Base-by-base conservation (phyloP, 352 stramenopile species). In the Thraustotheca clavata region DNA sequence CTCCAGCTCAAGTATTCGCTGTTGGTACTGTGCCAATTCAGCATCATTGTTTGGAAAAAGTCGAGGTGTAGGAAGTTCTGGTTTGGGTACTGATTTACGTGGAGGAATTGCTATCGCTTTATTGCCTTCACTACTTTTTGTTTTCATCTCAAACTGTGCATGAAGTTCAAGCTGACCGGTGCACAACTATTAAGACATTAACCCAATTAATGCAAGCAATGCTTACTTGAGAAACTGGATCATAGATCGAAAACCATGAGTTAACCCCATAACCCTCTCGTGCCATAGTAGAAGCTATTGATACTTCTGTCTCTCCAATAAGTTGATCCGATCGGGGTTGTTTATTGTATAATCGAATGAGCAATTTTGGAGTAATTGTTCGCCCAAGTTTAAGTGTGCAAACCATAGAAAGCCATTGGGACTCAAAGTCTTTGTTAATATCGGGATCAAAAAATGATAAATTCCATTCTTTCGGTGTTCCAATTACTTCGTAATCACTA, bases 211-310 rank as follows among this genome's bases (percentile, higher is more conserved):
- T 11, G 49, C 9, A 48, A 11, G 11, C 5, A 27, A 16, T n/a
- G 3, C 12, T 7, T 48, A 55, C 40, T 27, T 65, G 27, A n/a
- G 38, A 40, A 27, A 54, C 57, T 9, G 57, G 57, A 27, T 55
- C 24, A 46, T 65, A 65, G 14, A 65, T 65, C 31, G 38, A 35
- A 27, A 90, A 75, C 38, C 73, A 83, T 20, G 88, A 80, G 34
- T 91, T 72, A 26, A 91, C 83, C 38, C 89, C 70, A 27, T 88
- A 75, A 1, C 84, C 84, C 68, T 94, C 82, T 24, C 79, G 75
- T 0, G 80, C 71, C 22, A 94, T 82, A 7, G 81, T 80, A 32
- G 82, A 89, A 1, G 77, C 74, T 7, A 91, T 67, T 1, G 82
- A 86, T 29, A 94, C 71, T 60, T 91, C 75, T 36, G 80, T 89